Conservation (phyloP, 148 eudicot genomes). For the Fagopyrum esculentum region DNA sequence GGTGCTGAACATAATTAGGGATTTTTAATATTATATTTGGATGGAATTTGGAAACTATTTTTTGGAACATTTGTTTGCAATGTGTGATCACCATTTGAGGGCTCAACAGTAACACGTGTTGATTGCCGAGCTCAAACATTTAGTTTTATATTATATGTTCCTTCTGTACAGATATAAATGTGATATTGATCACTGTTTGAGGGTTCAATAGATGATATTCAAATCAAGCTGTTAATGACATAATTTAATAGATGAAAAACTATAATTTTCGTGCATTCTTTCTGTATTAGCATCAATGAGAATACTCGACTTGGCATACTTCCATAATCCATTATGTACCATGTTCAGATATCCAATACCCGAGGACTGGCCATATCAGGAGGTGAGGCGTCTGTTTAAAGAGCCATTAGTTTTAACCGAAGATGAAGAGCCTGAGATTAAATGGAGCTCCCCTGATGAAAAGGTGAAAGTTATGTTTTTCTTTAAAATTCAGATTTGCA, state of each 20-base stretch:
- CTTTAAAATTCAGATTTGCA: background rate
- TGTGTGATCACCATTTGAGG: background rate
- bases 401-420: slow-evolving; percentile 66
- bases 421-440: slow-evolving; percentile 67
- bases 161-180: no score
- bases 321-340: background rate
- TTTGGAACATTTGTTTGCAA: background rate
- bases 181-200: background rate
- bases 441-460: slow-evolving; percentile 92
- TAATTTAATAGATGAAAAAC: background rate
- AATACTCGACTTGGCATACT: background rate
- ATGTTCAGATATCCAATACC: slow-evolving; percentile 71
- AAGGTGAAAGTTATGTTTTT: slow-evolving; percentile 40
- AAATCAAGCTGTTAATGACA: background rate
- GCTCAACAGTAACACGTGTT: background rate
- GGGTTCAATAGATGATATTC: background rate
- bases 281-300: background rate
- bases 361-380: slow-evolving; percentile 94
- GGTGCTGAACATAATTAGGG: background rate
- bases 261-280: background rate
- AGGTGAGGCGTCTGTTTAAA: slow-evolving; percentile 79
- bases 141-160: no score
- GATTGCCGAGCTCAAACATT: no score
- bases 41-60: background rate
- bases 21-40: background rate